These are phyloP conservation scores for Simplicillium sp. DNA, from an alignment of 2,329 filamentous ascomycete species.

Conservation along the genomic window DNA sequence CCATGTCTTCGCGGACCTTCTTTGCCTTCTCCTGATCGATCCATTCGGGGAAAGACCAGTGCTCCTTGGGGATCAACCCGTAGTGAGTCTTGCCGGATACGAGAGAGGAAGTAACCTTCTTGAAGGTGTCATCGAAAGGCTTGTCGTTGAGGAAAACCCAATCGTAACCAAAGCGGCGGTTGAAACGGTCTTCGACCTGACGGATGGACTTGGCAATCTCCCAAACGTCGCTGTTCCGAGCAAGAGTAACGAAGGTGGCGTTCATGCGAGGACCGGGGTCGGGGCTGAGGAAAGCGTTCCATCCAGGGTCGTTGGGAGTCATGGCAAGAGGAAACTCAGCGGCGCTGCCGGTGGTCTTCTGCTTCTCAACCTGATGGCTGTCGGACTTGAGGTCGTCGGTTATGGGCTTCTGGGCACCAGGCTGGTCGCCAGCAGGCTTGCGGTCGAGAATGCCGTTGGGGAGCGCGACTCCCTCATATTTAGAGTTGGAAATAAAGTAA, in stretches of 20 bases:
- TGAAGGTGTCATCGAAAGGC: conserved; percentile 88
- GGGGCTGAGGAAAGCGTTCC: conserved; percentile 40
- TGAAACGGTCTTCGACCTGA: conserved; percentile 96
- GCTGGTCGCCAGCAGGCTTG: conserved; percentile 10
- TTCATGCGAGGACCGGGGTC: conserved; percentile 73
- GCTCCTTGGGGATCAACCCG: conserved; percentile 78
- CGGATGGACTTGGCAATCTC: conserved; percentile 94
- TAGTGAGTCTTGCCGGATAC: conserved; percentile 92
- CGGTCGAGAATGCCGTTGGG: conserved; percentile 7
- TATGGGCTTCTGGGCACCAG: conserved; percentile 10
- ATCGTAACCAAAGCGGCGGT: conserved; percentile 91
- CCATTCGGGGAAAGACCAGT: conserved; percentile 95
- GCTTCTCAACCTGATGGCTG: conserved; percentile 7
- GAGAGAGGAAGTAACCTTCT: conserved; percentile 77
- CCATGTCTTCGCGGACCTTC: conserved; percentile 91
- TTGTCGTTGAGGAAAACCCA: conserved; percentile 99
- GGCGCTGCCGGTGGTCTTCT: conserved; percentile 22
- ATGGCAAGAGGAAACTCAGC: conserved; percentile 39
- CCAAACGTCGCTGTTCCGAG: conserved; percentile 90
- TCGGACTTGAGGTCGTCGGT: neutral
- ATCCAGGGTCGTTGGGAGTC: conserved; percentile 41
- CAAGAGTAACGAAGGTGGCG: conserved; percentile 93
- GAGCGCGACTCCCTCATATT: conserved; percentile 30
- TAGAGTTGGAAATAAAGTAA: conserved; percentile 66
- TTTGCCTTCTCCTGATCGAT: conserved; percentile 92